phyloP scores from a whole-genome alignment of 768 basidiomycete genomes.

The Lentinula sp. region DNA sequence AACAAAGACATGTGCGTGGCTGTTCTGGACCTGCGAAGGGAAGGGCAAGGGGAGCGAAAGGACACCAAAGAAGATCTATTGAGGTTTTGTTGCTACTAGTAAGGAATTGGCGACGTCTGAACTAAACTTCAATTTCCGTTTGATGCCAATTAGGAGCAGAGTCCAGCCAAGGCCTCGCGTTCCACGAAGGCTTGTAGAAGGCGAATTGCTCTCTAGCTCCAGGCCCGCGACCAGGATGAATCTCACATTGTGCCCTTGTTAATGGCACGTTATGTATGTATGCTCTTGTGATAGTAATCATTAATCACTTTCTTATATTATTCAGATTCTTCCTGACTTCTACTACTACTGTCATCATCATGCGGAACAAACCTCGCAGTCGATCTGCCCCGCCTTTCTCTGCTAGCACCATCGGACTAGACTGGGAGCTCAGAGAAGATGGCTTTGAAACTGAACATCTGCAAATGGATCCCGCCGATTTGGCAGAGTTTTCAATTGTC shows the following conservation, averaged over 20 bases:
- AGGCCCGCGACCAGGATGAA: too few species aligned
- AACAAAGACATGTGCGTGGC: background rate
- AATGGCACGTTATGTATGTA: too few species aligned
- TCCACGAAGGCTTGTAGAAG: too few species aligned
- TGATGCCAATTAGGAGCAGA: too few species aligned
- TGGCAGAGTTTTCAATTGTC: background rate
- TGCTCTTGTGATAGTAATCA: too few species aligned
- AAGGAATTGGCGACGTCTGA: too few species aligned
- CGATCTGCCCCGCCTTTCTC: background rate
- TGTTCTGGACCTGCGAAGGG: background rate
- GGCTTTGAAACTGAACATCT: background rate
- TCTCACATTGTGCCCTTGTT: too few species aligned
- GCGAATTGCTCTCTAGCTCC: too few species aligned
- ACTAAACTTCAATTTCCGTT: background rate
- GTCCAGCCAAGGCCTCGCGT: too few species aligned
- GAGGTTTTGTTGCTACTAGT: too few species aligned
- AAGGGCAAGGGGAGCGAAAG: background rate
- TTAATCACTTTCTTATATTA: background rate
- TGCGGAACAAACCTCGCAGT: background rate
- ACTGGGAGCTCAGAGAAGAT: background rate
- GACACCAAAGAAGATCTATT: background rate
- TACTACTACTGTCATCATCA: background rate
- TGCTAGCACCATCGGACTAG: background rate
- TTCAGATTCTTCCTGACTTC: background rate
- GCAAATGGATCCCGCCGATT: background rate